Conservation (phyloP, 345 rosid species). For the thale cress (Arabidopsis thaliana) region DNA sequence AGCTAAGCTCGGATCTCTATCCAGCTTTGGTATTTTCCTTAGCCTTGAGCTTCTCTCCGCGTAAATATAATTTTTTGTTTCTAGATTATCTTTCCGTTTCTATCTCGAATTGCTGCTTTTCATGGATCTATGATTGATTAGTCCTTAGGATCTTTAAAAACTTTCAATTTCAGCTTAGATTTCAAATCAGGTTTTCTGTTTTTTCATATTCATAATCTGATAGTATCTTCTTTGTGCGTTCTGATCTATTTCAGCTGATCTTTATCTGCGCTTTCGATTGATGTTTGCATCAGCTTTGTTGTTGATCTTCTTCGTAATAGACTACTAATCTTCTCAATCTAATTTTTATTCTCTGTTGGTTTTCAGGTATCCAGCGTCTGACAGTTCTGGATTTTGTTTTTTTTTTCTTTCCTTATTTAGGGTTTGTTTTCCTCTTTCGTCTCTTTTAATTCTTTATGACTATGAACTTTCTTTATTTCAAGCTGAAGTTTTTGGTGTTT, state of each 20-base stretch:
- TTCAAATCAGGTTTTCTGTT: background rate
- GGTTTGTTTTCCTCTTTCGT: slow-evolving; percentile 19
- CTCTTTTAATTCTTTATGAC: background rate
- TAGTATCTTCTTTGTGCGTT: background rate
- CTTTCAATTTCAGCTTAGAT: slow-evolving; percentile 8
- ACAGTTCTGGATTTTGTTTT: background rate
- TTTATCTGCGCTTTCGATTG: background rate
- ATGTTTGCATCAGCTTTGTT: background rate
- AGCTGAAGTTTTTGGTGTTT: slow-evolving; percentile 10
- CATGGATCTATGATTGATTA: slow-evolving; percentile 27
- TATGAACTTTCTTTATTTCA: background rate
- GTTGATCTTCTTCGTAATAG: slow-evolving; percentile 7
- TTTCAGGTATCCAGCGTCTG: background rate
- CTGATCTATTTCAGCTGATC: slow-evolving; percentile 11
- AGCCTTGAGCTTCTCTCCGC: background rate
- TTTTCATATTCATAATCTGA: background rate
- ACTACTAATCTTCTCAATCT: background rate
- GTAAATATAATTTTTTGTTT: background rate
- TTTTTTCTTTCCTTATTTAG: background rate
- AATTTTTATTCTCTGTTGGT: background rate
- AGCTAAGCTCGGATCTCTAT: slow-evolving; percentile 32
- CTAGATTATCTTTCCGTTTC: background rate
- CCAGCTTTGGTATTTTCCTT: slow-evolving; percentile 18
- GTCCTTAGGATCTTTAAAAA: slow-evolving; percentile 6
- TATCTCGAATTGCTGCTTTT: background rate